Percentiles rank a stretch among this genome's conserved stretches.
These are phyloP conservation scores for Microbotryum lychnidis-dioicae DNA, from an alignment of 1,284 basidiomycete species.

Conservation along the genomic window DNA sequence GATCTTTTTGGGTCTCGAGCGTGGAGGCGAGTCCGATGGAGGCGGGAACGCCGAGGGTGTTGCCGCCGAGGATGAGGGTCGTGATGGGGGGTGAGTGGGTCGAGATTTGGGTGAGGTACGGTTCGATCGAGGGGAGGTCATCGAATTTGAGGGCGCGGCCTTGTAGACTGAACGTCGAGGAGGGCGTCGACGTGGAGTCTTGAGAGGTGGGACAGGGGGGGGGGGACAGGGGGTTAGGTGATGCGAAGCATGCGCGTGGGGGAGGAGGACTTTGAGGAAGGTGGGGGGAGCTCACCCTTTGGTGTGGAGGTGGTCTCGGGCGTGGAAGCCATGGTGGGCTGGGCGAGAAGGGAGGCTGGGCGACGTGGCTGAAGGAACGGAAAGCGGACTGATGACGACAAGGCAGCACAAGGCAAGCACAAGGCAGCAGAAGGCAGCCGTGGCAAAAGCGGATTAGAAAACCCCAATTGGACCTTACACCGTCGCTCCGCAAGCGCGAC, in stretches of 20 bases:
- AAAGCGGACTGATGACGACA: neutral
- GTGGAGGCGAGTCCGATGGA: constrained; percentile 76
- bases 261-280: neutral
- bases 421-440: no score
- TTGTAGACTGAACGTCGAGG: constrained; percentile 51
- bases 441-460: no score
- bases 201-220: neutral
- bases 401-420: no score
- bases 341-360: neutral
- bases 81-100: no score
- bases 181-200: constrained; percentile 5
- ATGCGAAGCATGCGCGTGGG: neutral
- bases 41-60: constrained; percentile 92
- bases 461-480: no score
- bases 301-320: neutral
- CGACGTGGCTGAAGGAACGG: neutral
- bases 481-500: no score
- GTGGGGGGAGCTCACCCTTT: neutral
- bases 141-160: constrained; percentile 77
- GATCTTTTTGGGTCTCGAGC: constrained; percentile 57
- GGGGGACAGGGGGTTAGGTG: neutral
- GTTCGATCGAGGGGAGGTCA: constrained; percentile 66
- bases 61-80: constrained; percentile 58
- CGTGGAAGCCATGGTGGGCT: no score
- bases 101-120: constrained; percentile 50